Conservation (phyloP, 176 grass and related monocot genomes). For the Cocos nucifera region DNA sequence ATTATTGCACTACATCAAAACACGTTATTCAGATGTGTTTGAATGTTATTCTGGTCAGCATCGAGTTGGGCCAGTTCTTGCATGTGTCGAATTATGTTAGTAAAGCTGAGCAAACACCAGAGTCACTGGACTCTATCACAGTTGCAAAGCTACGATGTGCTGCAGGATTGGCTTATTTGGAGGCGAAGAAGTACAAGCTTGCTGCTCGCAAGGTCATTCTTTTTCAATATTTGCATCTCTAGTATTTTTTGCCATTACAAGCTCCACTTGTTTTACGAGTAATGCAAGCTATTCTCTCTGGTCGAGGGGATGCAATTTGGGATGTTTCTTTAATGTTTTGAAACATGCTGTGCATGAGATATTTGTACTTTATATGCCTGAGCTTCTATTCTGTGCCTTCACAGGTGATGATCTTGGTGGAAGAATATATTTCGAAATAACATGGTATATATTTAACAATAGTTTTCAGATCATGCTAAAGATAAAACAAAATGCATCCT, state of each 20-base stretch:
- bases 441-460: too few relatives aligned
- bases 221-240: neutral
- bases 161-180: slow-evolving; percentile 73
- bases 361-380: too few relatives aligned
- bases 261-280: neutral
- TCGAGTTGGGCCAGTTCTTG: slow-evolving; percentile 73
- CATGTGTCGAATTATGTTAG: slow-evolving; percentile 87
- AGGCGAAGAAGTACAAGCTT: slow-evolving; percentile 90
- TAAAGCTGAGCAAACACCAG: slow-evolving; percentile 85
- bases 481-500: too few relatives aligned
- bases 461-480: too few relatives aligned
- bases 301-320: too few relatives aligned
- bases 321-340: too few relatives aligned
- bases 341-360: too few relatives aligned
- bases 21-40: slow-evolving; percentile 99
- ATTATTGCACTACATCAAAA: slow-evolving; percentile 97
- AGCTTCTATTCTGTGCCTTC: too few relatives aligned
- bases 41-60: slow-evolving; percentile 86
- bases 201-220: slow-evolving; percentile 83
- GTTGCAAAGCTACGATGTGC: slow-evolving; percentile 66
- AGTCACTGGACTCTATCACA: slow-evolving; percentile 34
- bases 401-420: too few relatives aligned
- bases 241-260: neutral
- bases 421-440: too few relatives aligned
- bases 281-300: too few relatives aligned